Conservation (phyloP, 306 rosid genomes). For the Castanea mollissima region DNA sequence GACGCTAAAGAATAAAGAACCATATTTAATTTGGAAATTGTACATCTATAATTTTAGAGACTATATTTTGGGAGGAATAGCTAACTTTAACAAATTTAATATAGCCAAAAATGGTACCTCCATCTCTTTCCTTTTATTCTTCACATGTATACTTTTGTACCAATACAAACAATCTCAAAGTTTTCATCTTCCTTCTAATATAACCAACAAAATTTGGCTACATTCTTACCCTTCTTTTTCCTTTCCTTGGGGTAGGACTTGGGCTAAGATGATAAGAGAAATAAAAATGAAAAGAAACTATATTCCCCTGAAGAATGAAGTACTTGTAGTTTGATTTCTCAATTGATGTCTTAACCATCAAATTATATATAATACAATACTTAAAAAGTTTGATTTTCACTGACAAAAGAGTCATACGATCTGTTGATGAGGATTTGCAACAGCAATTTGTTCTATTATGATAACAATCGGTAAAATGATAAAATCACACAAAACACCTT, state of each 20-base stretch:
- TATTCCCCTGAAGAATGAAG: not conserved
- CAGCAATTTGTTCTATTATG: not conserved
- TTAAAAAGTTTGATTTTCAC: not conserved
- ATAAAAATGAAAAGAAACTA: not conserved
- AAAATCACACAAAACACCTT: not conserved
- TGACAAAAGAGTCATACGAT: constrained; percentile 3
- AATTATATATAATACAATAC: not conserved
- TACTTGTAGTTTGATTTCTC: not conserved
- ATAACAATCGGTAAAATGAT: not conserved
- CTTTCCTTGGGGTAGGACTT: not conserved
- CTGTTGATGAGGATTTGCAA: constrained; percentile 11
- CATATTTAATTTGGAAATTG: not conserved
- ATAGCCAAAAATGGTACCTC: not conserved
- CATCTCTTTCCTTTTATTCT: not conserved
- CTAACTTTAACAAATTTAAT: not conserved
- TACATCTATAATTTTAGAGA: not conserved
- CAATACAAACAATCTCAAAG: no score
- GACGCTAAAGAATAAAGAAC: not conserved
- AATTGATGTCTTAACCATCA: not conserved
- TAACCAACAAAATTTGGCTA: no score
- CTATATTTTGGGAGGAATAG: not conserved
- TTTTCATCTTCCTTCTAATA: no score
- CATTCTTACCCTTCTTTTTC: not conserved
- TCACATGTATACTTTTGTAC: not conserved
- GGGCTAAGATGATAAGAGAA: not conserved